Evolutionary conservation across 176 grass and related monocot species (phyloP).

Genomic region (Oryza australiensis): DNA sequence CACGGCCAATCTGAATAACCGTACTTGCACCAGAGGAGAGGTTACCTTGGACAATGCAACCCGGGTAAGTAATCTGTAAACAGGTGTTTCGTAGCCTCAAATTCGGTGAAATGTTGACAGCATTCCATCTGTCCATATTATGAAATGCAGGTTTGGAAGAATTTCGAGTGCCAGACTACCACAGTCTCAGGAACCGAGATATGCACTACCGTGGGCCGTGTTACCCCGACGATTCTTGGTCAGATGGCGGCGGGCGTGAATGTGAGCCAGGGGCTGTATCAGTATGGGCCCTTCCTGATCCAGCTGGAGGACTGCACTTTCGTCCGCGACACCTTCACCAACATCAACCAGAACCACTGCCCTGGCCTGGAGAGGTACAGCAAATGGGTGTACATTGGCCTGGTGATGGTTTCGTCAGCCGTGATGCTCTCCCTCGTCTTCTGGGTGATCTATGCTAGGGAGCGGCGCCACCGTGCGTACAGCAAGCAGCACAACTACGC

Average conservation of each 20-base stretch:
- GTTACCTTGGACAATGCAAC: conserved; percentile 63
- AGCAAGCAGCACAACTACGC: conserved; percentile 57
- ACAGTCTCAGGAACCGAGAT: conserved; percentile 54
- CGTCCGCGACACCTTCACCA: conserved; percentile 73
- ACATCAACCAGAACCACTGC: conserved; percentile 63
- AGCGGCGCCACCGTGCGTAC: conserved; percentile 75
- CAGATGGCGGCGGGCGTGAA: conserved; percentile 66
- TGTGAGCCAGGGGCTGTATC: conserved; percentile 68
- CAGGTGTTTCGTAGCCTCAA: too few relatives aligned
- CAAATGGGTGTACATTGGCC: conserved; percentile 79
- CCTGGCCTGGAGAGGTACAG: conserved; percentile 72
- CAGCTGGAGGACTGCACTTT: conserved; percentile 88
- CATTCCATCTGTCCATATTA: not conserved
- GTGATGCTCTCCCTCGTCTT: conserved; percentile 86
- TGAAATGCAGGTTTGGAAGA: conserved; percentile 65
- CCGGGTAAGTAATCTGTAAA: conserved; percentile 35
- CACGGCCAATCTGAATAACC: conserved; percentile 48
- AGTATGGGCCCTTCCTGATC: conserved; percentile 74
- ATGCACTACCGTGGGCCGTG: conserved; percentile 51
- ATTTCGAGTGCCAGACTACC: conserved; percentile 53
- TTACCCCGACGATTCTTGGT: conserved; percentile 61
- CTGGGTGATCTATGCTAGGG: conserved; percentile 84
- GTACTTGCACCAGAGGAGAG: conserved; percentile 60
- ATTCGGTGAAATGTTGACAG: not conserved
- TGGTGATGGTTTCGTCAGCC: conserved; percentile 62